phyloP scores from a whole-genome alignment of 805 yeast genomes.

The Yarrowia porcina region DNA sequence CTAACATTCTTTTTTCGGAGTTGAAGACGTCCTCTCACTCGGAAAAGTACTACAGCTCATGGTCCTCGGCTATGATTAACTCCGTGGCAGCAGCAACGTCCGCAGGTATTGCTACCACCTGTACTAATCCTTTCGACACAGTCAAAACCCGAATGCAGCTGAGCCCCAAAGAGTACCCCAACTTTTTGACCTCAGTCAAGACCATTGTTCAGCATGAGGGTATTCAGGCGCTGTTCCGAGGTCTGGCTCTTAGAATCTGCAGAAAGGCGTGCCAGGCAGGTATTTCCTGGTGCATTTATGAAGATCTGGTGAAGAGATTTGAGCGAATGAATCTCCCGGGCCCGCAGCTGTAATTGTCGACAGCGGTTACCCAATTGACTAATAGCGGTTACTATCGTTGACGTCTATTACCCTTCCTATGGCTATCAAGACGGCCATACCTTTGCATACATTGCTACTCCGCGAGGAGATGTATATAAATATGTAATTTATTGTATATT shows the following conservation, averaged over 20 bases:
- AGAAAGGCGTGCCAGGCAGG: slow-evolving; percentile 92
- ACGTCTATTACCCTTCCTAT: no score
- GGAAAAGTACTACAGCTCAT: slow-evolving; percentile 31
- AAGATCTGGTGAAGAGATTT: slow-evolving; percentile 58
- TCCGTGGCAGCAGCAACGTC: slow-evolving; percentile 73
- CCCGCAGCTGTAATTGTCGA: background rate
- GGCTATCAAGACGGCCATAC: no score
- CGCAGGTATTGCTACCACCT: slow-evolving; percentile 73
- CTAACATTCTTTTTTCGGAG: slow-evolving; percentile 33
- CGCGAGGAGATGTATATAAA: background rate
- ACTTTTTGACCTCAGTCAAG: slow-evolving; percentile 44
- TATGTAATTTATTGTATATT: slow-evolving; percentile 21
- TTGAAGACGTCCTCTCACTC: background rate
- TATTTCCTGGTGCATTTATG: slow-evolving; percentile 95
- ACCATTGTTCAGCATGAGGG: slow-evolving; percentile 48
- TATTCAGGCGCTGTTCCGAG: slow-evolving; percentile 65
- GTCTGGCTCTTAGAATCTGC: slow-evolving; percentile 72
- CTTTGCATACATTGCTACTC: background rate
- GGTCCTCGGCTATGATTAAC: slow-evolving; percentile 58
- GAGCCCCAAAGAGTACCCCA: slow-evolving; percentile 47
- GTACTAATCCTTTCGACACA: slow-evolving; percentile 94
- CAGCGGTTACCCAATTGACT: no score
- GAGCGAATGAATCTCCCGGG: background rate
- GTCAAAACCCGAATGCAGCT: slow-evolving; percentile 89
- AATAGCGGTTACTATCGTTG: no score